Evolutionary conservation across 2,329 filamentous ascomycete genomes (phyloP), one percentile per base, ranked within the genome.

Genomic region (Neobulgaria alba): DNA sequence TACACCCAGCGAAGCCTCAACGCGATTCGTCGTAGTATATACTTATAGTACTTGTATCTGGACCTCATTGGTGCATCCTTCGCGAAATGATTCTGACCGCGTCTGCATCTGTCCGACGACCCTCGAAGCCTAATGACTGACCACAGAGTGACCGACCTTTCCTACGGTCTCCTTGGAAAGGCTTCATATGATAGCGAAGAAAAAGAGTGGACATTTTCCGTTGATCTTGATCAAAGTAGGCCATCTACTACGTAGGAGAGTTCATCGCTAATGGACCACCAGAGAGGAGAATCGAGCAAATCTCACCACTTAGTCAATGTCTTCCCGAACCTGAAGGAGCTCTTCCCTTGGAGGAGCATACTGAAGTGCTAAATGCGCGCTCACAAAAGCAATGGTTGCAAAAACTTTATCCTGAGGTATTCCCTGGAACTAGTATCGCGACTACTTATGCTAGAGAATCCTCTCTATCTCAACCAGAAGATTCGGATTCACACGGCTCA

Each of bases 161-260:
- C 67, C 39, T 69, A 68, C 51, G 74, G 74, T 58, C 69, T 75
- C 52, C 63, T 71, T 43, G 74, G 73, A 44, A 61, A 64, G 41
- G 56, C 69, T 31, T 59, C 60, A 5, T 78, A 77, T 49, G 51
- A 61, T 41, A 46, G 52, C 38, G 49, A 54, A 10, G 54, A 58
- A 38, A 48, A 48, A 10, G 33, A 48, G 45, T 61, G 59, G 59
- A 43, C 10, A 3, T 61, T 61, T 38, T 55, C 57, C n/a, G 37
- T 46, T 18, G 38, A 47, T 32, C 15, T 40, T 12, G 40, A 37
- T 14, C 38, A 47, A 36, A 38, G 55, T 57, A 50, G 15, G 41
- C 32, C 26, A 12, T 2, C 7, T 16, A 38, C n/a, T 17, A 8
- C 5, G 29, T 12, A 16, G 15, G 5, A 36, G 5, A 31, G 31